Evolutionary conservation across 1,284 basidiomycete genomes (phyloP).

Genomic region (Melampsora abietis-canadensis): DNA sequence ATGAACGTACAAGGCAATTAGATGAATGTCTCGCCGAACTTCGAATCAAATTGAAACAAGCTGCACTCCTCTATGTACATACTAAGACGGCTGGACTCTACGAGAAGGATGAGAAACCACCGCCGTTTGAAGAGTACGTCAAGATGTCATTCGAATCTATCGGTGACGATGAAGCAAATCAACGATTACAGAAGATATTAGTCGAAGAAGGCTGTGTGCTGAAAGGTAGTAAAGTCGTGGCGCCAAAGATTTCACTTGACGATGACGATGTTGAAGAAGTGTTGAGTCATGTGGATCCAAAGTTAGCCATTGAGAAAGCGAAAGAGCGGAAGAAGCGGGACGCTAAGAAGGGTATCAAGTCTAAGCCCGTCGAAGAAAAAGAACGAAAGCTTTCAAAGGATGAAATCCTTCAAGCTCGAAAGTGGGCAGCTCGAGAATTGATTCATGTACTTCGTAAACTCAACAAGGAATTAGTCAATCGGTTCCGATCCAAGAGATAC

Average conservation of each 20-base stretch:
- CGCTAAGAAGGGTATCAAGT: conserved; percentile 57
- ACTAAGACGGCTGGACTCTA: conserved; percentile 38
- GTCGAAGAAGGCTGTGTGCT: conserved; percentile 37
- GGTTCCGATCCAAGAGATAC: conserved; percentile 80
- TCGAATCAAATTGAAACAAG: conserved; percentile 64
- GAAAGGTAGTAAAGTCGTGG: conserved; percentile 30
- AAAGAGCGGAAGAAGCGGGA: conserved; percentile 58
- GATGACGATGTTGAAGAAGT: conserved; percentile 42
- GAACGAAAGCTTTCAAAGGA: conserved; percentile 49
- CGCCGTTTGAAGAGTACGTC: conserved; percentile 44
- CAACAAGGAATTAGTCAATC: conserved; percentile 79
- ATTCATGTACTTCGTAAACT: conserved; percentile 77
- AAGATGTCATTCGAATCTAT: conserved; percentile 40
- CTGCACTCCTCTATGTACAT: conserved; percentile 36
- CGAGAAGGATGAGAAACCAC: conserved; percentile 40
- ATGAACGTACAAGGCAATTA: conserved; percentile 59
- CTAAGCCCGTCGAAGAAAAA: conserved; percentile 56
- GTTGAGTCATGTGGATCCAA: conserved; percentile 36
- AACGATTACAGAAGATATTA: conserved; percentile 33
- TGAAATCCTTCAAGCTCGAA: conserved; percentile 57
- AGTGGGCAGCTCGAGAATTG: conserved; percentile 79
- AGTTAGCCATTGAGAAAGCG: conserved; percentile 30
- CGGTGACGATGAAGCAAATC: conserved; percentile 43
- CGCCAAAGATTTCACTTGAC: conserved; percentile 39
- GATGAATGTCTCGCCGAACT: conserved; percentile 72